Conservation (phyloP, 345 rosid species). For the Sisymbrium irio region DNA sequence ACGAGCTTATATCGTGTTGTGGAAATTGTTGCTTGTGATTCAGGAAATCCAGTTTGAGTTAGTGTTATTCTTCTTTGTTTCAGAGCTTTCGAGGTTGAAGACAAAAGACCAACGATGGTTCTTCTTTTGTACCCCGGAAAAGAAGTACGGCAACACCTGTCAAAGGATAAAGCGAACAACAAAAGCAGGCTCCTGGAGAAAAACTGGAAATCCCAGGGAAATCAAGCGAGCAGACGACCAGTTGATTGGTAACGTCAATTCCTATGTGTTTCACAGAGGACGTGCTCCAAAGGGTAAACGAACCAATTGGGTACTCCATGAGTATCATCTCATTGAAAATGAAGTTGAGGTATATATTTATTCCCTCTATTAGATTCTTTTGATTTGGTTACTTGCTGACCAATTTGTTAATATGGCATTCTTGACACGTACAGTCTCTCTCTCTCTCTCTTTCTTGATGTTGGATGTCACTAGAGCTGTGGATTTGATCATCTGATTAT, state of each 20-base stretch:
- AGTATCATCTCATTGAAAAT: conserved; percentile 58
- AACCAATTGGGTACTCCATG: conserved; percentile 86
- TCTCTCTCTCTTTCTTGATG: not conserved
- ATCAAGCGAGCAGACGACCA: conserved; percentile 34
- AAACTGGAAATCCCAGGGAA: conserved; percentile 57
- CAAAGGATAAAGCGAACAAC: conserved; percentile 48
- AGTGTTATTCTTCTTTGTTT: not conserved
- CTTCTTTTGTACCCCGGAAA: conserved; percentile 46
- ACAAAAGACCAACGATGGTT: conserved; percentile 79
- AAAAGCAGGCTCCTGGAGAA: conserved; percentile 64
- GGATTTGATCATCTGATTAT: not conserved
- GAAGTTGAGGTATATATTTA: conserved; percentile 36
- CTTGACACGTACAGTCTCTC: too few species aligned
- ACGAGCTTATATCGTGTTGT: not conserved
- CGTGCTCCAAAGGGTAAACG: conserved; percentile 58
- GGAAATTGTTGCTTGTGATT: not conserved
- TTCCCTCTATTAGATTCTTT: not conserved
- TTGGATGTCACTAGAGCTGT: not conserved
- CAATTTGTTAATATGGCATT: too few species aligned
- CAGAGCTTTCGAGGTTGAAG: conserved; percentile 56
- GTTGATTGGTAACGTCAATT: conserved; percentile 63
- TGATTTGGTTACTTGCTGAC: not conserved
- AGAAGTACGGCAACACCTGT: conserved; percentile 12
- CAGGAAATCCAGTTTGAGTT: not conserved
- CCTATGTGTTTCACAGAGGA: conserved; percentile 60